phyloP scores from a whole-genome alignment of 2,329 filamentous ascomycete genomes.

The Claviceps purpurea region DNA sequence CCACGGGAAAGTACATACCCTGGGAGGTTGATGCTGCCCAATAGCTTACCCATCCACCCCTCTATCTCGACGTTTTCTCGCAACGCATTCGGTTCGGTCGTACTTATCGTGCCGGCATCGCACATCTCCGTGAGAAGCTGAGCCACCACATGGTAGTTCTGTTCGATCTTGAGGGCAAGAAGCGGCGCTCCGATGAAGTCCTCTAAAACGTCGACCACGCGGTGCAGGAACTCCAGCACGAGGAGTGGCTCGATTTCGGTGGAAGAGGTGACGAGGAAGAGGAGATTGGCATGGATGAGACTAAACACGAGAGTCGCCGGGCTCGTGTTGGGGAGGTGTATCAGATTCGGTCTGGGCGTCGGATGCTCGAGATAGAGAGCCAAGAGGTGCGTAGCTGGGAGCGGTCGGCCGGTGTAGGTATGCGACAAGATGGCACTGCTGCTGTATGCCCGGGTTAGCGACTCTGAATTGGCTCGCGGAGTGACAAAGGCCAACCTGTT shows the following conservation, averaged over 20 bases:
- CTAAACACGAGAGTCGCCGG: constrained; percentile 85
- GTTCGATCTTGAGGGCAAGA: constrained; percentile 73
- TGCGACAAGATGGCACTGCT: constrained; percentile 69
- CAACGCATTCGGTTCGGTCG: constrained; percentile 85
- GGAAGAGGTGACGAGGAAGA: constrained; percentile 76
- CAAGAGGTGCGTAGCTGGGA: constrained; percentile 62
- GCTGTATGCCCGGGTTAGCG: neutral
- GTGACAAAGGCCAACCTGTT: constrained; percentile 51
- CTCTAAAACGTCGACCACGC: constrained; percentile 82
- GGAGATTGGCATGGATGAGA: constrained; percentile 70
- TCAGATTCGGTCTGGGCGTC: constrained; percentile 66
- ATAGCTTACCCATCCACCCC: constrained; percentile 73
- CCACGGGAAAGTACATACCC: constrained; percentile 32
- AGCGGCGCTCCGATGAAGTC: constrained; percentile 87
- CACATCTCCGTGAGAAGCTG: constrained; percentile 94
- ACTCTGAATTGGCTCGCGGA: neutral
- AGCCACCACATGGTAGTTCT: constrained; percentile 83
- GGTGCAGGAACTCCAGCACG: constrained; percentile 86
- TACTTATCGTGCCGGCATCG: constrained; percentile 77
- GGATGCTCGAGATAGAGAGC: constrained; percentile 79
- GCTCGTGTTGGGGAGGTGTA: constrained; percentile 70
- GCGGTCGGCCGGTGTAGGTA: constrained; percentile 70
- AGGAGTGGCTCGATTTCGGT: constrained; percentile 80
- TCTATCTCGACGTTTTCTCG: constrained; percentile 87
- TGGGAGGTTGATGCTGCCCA: constrained; percentile 77